Percentiles rank a stretch among this genome's conserved stretches.
phyloP scores from a whole-genome alignment of 1,139 yeast genomes.

The Yamadazyma songkhlaensis region DNA sequence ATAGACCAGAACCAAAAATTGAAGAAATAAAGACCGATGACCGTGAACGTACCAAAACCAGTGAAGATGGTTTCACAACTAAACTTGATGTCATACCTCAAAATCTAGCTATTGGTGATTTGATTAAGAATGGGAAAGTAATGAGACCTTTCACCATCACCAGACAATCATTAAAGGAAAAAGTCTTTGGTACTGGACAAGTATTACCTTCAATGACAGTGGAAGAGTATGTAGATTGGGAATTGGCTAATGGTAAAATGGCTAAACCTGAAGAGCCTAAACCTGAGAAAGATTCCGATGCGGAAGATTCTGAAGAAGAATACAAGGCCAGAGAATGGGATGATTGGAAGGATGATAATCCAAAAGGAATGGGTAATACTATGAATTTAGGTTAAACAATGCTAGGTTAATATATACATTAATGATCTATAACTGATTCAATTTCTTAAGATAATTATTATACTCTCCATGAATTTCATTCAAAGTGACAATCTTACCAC shows the following conservation, averaged over 20 bases:
- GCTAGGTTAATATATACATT: not conserved
- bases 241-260: constrained; percentile 80
- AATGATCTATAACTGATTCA: not conserved
- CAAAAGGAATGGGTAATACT: constrained; percentile 88
- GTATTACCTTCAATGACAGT: constrained; percentile 92
- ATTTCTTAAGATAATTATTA: constrained; percentile 8
- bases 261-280: constrained; percentile 47
- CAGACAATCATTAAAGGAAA: constrained; percentile 54
- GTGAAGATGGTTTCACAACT: constrained; percentile 45
- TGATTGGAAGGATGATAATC: constrained; percentile 83
- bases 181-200: constrained; percentile 91
- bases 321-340: constrained; percentile 81
- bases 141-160: constrained; percentile 83
- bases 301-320: constrained; percentile 47
- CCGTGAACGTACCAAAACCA: constrained; percentile 15
- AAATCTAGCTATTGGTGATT: constrained; percentile 26
- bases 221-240: constrained; percentile 87
- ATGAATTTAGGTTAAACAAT: constrained; percentile 78
- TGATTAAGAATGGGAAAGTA: constrained; percentile 70
- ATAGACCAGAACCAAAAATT: constrained; percentile 24
- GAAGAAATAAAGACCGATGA: not conserved
- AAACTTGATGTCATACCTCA: constrained; percentile 47
- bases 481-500: constrained; percentile 10
- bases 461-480: constrained; percentile 11
- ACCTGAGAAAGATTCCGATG: constrained; percentile 32